Percentiles rank a stretch among this genome's conserved stretches.
phyloP scores from a whole-genome alignment of 257 asterid species.

The Anisodus tanguticus region DNA sequence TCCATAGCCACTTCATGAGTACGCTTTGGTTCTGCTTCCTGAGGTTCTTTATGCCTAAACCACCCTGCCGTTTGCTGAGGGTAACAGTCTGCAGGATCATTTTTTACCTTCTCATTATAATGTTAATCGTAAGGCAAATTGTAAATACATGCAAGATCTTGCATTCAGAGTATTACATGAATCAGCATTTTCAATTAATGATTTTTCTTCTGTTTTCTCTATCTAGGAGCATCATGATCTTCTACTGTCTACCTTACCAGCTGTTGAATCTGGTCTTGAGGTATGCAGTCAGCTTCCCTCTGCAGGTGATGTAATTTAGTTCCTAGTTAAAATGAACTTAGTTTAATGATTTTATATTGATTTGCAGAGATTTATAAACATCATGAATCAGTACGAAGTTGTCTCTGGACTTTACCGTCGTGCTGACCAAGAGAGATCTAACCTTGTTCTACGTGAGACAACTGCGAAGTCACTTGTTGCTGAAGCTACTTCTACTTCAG shows the following conservation, averaged over 20 bases:
- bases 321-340: conserved; percentile 34
- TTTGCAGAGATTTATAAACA: conserved; percentile 67
- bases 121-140: neutral
- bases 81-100: neutral
- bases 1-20: too few species aligned
- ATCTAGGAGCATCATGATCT: conserved; percentile 95
- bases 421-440: conserved; percentile 83
- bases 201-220: conserved; percentile 36
- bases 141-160: conserved; percentile 16
- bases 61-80: too few species aligned
- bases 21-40: too few species aligned
- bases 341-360: conserved; percentile 41
- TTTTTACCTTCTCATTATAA: conserved; percentile 6
- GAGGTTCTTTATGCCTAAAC: too few species aligned
- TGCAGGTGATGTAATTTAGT: conserved; percentile 35
- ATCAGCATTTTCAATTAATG: conserved; percentile 3
- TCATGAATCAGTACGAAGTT: conserved; percentile 77
- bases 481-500: conserved; percentile 77
- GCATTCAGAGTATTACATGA: conserved; percentile 12
- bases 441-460: conserved; percentile 73
- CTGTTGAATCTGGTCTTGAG: conserved; percentile 85
- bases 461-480: conserved; percentile 77
- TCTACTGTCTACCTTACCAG: conserved; percentile 77
- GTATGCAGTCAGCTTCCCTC: conserved; percentile 53
- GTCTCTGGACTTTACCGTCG: conserved; percentile 73